Conservation (phyloP, 441 rosid species). For the Hura crepitans region DNA sequence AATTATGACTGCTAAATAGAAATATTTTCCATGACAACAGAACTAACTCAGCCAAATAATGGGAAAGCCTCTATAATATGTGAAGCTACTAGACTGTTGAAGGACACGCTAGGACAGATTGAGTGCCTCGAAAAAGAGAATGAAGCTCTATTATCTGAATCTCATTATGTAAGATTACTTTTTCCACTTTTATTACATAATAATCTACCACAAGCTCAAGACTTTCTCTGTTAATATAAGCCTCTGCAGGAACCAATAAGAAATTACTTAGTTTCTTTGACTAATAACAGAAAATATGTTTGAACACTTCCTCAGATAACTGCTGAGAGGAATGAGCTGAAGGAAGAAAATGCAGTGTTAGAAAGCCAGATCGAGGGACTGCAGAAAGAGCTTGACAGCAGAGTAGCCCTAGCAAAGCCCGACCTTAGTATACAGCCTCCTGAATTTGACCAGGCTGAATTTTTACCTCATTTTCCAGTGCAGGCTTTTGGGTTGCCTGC, state of each 20-base stretch:
- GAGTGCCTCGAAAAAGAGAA: conserved; percentile 68
- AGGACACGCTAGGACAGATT: conserved; percentile 61
- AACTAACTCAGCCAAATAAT: conserved; percentile 54
- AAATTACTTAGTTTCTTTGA: background rate
- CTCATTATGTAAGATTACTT: conserved; percentile 56
- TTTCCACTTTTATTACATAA: background rate
- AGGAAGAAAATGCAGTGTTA: conserved; percentile 66
- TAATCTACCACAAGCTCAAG: background rate
- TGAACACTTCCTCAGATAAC: conserved; percentile 45
- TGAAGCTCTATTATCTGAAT: conserved; percentile 58
- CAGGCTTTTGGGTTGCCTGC: conserved; percentile 30
- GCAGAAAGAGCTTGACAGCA: conserved; percentile 48
- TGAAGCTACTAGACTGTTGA: conserved; percentile 68
- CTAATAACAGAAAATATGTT: conserved; percentile 1
- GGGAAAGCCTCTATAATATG: conserved; percentile 77
- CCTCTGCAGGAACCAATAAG: background rate
- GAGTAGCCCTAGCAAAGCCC: conserved; percentile 43
- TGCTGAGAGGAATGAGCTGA: conserved; percentile 69
- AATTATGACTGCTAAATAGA: conserved; percentile 16
- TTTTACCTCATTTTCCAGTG: conserved; percentile 31
- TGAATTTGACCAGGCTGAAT: conserved; percentile 37
- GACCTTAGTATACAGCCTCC: conserved; percentile 52
- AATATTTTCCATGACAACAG: conserved; percentile 45
- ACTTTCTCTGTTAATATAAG: background rate
- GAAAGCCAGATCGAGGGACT: conserved; percentile 55